Percentiles rank a stretch among this genome's conserved stretches.
Conservation (phyloP, 2,329 filamentous ascomycete genomes). For the Camillea tinctor region DNA sequence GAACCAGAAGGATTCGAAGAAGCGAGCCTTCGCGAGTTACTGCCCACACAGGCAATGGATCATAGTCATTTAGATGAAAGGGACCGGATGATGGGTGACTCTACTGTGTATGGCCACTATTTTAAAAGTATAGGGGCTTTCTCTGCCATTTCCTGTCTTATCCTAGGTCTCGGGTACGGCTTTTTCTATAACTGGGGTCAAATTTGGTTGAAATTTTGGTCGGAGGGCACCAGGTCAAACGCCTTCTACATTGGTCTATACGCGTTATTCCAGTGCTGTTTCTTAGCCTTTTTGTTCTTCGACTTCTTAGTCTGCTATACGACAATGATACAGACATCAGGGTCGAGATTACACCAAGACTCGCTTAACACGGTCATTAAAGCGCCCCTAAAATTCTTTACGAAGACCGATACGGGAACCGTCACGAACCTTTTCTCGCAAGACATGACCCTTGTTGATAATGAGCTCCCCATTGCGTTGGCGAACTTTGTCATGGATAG, state of each 20-base stretch:
- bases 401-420: constrained; percentile 40
- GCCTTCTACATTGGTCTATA: neutral
- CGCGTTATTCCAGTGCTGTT: neutral
- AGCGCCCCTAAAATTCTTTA: constrained; percentile 42
- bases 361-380: constrained; percentile 35
- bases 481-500: constrained; percentile 29
- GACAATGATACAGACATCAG: constrained; percentile 28
- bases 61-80: neutral
- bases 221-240: neutral
- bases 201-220: neutral
- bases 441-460: constrained; percentile 43
- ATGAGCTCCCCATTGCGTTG: constrained; percentile 36
- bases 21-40: neutral
- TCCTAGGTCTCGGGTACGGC: neutral
- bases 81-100: neutral
- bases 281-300: neutral
- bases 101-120: neutral
- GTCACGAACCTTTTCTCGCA: constrained; percentile 46
- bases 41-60: neutral
- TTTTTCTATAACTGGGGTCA: neutral
- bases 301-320: neutral
- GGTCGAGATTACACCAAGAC: constrained; percentile 32
- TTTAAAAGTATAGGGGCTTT: neutral
- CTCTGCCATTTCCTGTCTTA: neutral
- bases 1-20: neutral